Base-by-base conservation (phyloP, 164 flowering plant genomes). In the Umbellularia californica region DNA sequence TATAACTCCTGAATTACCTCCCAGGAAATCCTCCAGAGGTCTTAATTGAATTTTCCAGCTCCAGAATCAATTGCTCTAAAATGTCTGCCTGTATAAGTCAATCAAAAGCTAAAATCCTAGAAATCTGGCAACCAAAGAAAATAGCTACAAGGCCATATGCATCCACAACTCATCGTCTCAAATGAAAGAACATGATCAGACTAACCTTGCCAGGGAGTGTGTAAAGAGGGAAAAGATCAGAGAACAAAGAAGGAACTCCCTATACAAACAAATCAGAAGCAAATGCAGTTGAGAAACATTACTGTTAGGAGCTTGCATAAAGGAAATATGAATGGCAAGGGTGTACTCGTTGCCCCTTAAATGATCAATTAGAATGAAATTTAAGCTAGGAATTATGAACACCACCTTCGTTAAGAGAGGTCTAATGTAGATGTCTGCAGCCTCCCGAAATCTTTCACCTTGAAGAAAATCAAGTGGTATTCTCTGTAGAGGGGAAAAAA, bases 391-490 rank as follows among this genome's bases (percentile, higher is more conserved):
- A 41, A 41, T 41, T 41, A 41, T 9, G 10, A 9, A 41, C 47
- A 9, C 2, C 47, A 41, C 47, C 47, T 41, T 41, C 10, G 92
- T 90, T 52, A 96, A 83, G 58, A 92, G 90, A 72, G 98, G 98
- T 79, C 90, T 84, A 65, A 96, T 82, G 79, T 96, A 96, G 65
- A 75, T 87, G 77, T 85, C 90, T 23, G 93, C 97, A 68, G 95
- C 98, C 75, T 85, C 91, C 55, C 82, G 84, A 72, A 96, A 96
- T 73, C 84, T 86, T 60, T 88, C 90, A 64, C 87, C 97, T 76
- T 90, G 84, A n/a, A 96, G 85, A 87, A 92, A 94, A 90, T 96
- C 99, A 71, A 96, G 94, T n/a, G 99, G 99, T 76, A 96, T 91
- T 77, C 99, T 88, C 99, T 96, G 83, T 50, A 70, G 30, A 79